Conservation (phyloP, 2,329 filamentous ascomycete genomes). For the Beauveria sp. region DNA sequence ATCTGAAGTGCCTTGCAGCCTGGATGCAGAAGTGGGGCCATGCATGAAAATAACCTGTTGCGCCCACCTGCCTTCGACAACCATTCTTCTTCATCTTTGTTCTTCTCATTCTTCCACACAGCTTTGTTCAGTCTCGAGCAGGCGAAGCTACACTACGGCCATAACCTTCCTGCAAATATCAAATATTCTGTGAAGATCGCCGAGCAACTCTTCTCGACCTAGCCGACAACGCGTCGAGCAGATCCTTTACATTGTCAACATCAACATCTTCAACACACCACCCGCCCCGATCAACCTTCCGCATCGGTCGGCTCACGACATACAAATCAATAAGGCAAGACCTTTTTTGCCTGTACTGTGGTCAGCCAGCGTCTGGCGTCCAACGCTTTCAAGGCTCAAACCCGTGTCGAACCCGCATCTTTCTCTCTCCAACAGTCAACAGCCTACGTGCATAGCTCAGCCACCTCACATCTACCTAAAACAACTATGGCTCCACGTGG, state of each 20-base stretch:
- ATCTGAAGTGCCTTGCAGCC: not conserved
- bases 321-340: not conserved
- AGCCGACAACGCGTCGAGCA: not conserved
- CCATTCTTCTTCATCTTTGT: not conserved
- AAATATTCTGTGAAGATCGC: not conserved
- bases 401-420: not conserved
- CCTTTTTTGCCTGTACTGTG: not conserved
- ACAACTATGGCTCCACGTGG: conserved; percentile 16
- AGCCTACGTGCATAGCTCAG: conserved; percentile 4
- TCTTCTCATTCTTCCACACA: not conserved
- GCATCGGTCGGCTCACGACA: not conserved
- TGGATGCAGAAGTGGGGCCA: conserved; percentile 5
- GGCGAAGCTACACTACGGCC: not conserved
- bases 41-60: not conserved
- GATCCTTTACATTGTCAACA: not conserved
- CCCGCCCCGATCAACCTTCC: not conserved
- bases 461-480: conserved; percentile 10
- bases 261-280: not conserved
- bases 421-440: not conserved
- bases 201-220: not conserved
- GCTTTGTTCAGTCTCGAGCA: not conserved
- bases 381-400: not conserved
- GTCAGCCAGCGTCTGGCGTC: not conserved
- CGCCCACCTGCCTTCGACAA: not conserved
- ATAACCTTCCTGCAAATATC: not conserved